These are phyloP conservation scores for Globisporangium spinosum DNA, from an alignment of 352 stramenopile genomes.

Conservation along the genomic window DNA sequence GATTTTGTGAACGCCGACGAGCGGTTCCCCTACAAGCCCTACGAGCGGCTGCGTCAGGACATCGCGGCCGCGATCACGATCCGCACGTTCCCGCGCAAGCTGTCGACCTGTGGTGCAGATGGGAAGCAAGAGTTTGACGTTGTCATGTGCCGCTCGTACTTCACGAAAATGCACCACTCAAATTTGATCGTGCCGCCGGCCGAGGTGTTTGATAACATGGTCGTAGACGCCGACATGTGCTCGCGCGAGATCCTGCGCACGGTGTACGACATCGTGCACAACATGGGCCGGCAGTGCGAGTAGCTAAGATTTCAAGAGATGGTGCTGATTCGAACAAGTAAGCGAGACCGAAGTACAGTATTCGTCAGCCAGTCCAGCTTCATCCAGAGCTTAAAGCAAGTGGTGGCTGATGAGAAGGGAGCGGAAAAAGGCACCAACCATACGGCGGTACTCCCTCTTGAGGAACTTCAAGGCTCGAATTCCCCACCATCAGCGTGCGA, in stretches of 20 bases:
- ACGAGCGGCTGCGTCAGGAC: slow-evolving; percentile 20
- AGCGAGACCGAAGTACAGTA: background rate
- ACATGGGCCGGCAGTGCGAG: background rate
- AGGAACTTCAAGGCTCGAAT: no score
- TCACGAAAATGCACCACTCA: slow-evolving; percentile 12
- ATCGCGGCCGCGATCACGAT: slow-evolving; percentile 26
- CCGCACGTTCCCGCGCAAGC: slow-evolving; percentile 3
- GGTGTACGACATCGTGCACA: slow-evolving; percentile 15
- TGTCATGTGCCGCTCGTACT: slow-evolving; percentile 13
- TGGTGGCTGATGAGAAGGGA: no score
- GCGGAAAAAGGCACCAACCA: no score
- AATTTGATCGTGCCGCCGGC: background rate
- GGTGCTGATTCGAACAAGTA: background rate
- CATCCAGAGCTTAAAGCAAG: no score
- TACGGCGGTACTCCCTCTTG: no score
- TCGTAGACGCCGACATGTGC: slow-evolving; percentile 17
- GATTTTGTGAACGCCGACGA: slow-evolving; percentile 48
- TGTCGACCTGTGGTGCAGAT: background rate
- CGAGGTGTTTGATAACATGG: slow-evolving; percentile 11
- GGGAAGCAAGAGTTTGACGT: slow-evolving; percentile 3
- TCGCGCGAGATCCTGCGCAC: slow-evolving; percentile 19
- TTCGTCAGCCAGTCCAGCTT: background rate
- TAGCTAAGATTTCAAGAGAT: background rate
- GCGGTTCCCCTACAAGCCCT: slow-evolving; percentile 26
- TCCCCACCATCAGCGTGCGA: no score